Percentiles rank a stretch among this genome's conserved stretches.
These are phyloP conservation scores for Waltergamsia citrina DNA, from an alignment of 2,329 filamentous ascomycete genomes.

Conservation along the genomic window DNA sequence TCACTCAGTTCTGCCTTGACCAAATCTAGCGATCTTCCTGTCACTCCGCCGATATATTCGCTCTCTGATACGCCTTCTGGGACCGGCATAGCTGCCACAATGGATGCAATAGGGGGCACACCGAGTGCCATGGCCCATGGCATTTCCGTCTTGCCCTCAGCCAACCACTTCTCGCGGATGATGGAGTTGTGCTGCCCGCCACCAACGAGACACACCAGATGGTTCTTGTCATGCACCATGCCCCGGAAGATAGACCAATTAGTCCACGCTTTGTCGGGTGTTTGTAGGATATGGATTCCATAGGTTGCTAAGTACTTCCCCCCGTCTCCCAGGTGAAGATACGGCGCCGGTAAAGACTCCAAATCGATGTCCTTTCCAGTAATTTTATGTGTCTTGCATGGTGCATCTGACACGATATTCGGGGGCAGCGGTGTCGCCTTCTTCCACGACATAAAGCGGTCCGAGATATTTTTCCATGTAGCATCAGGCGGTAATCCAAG, in stretches of 20 bases:
- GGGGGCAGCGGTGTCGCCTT: constrained; percentile 20
- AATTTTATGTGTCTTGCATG: constrained; percentile 31
- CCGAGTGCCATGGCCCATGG: constrained; percentile 38
- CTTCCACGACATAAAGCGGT: constrained; percentile 26
- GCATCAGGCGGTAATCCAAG: constrained; percentile 27
- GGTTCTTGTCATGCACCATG: constrained; percentile 34
- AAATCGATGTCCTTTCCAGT: constrained; percentile 30
- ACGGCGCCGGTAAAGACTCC: constrained; percentile 27
- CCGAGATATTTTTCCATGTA: constrained; percentile 23
- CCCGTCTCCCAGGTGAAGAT: constrained; percentile 33
- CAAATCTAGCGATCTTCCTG: constrained; percentile 31
- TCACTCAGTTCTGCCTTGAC: constrained; percentile 43
- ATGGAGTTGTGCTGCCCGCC: constrained; percentile 33
- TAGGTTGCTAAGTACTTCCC: constrained; percentile 41
- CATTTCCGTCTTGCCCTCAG: constrained; percentile 30
- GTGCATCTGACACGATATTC: constrained; percentile 21
- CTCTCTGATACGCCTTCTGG: constrained; percentile 37
- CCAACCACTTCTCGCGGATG: constrained; percentile 35
- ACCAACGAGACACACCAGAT: constrained; percentile 29
- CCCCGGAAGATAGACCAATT: constrained; percentile 34
- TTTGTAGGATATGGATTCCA: constrained; percentile 36
- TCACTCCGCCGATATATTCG: constrained; percentile 36
- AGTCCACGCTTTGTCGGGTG: constrained; percentile 34
- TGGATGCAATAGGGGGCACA: constrained; percentile 36
- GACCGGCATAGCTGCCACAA: constrained; percentile 38